phyloP scores from a whole-genome alignment of 2,329 filamentous ascomycete species.

The Incumbomyces delicatus region DNA sequence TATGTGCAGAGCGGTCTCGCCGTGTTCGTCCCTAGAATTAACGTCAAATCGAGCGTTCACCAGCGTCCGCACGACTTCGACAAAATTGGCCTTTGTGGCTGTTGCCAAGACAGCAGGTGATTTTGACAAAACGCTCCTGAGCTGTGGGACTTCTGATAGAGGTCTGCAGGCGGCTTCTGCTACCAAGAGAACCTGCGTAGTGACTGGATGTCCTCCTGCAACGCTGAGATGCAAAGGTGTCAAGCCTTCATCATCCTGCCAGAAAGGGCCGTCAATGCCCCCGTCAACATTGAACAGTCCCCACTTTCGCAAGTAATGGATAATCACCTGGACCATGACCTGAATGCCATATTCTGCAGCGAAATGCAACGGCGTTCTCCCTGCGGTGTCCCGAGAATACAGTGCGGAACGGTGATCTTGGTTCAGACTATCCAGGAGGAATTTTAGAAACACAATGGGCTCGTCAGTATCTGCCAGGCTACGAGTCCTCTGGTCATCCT shows the following conservation, averaged over 20 bases:
- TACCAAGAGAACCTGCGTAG: slow-evolving; percentile 69
- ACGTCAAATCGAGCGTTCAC: slow-evolving; percentile 86
- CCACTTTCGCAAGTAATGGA: slow-evolving; percentile 84
- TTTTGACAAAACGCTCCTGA: slow-evolving; percentile 62
- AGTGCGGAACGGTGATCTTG: slow-evolving; percentile 59
- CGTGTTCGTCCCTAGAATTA: slow-evolving; percentile 82
- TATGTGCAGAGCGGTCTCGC: slow-evolving; percentile 84
- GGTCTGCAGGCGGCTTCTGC: slow-evolving; percentile 60
- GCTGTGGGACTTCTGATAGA: slow-evolving; percentile 51
- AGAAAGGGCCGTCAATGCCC: slow-evolving; percentile 75
- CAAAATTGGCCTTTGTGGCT: slow-evolving; percentile 79
- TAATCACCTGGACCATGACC: slow-evolving; percentile 76
- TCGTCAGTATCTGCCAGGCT: slow-evolving; percentile 62
- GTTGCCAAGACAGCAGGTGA: slow-evolving; percentile 81
- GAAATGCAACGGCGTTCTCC: slow-evolving; percentile 80
- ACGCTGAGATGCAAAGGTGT: slow-evolving; percentile 88
- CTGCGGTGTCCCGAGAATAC: slow-evolving; percentile 62
- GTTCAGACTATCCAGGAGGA: slow-evolving; percentile 58
- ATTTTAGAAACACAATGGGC: slow-evolving; percentile 57
- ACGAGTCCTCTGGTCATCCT: slow-evolving; percentile 53
- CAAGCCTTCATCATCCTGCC: slow-evolving; percentile 89
- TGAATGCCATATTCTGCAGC: slow-evolving; percentile 91
- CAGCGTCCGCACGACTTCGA: slow-evolving; percentile 72
- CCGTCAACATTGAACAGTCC: slow-evolving; percentile 71
- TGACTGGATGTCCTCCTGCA: slow-evolving; percentile 78